Evolutionary conservation across 2,329 filamentous ascomycete genomes (phyloP).

Genomic region (Aureobasidium sp.): DNA sequence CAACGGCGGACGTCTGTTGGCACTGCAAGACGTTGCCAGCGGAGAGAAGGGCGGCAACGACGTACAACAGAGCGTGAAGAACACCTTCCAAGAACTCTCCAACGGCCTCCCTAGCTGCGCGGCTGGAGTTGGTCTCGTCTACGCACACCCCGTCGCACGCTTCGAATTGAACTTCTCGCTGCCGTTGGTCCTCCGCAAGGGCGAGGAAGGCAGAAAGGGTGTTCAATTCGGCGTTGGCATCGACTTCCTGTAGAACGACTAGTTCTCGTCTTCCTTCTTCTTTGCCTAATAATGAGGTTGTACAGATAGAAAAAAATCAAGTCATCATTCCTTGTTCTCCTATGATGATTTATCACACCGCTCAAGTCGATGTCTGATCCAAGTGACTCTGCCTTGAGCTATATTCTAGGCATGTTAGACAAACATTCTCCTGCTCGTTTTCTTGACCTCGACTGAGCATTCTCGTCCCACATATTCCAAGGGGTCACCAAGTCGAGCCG

Average conservation of each 20-base stretch:
- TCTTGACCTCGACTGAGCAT: neutral
- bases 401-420: neutral
- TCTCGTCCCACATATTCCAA: neutral
- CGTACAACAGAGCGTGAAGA: slow-evolving; percentile 46
- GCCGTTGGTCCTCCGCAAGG: slow-evolving; percentile 69
- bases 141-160: slow-evolving; percentile 84
- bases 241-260: slow-evolving; percentile 65
- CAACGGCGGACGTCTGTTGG: slow-evolving; percentile 78
- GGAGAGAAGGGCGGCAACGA: slow-evolving; percentile 39
- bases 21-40: slow-evolving; percentile 47
- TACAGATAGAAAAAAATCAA: slow-evolving; percentile 10
- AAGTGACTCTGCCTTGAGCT: neutral
- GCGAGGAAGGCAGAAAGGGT: slow-evolving; percentile 84
- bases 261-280: neutral
- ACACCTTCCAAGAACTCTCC: slow-evolving; percentile 60
- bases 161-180: slow-evolving; percentile 96
- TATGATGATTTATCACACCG: neutral
- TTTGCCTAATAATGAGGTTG: neutral
- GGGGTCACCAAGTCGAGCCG: neutral
- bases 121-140: slow-evolving; percentile 83
- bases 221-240: slow-evolving; percentile 93
- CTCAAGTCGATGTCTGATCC: neutral
- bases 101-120: slow-evolving; percentile 75
- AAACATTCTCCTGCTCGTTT: neutral
- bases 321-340: neutral